Evolutionary conservation across 2,329 filamentous ascomycete species (phyloP).

Genomic region (Xylariaceae sp.): DNA sequence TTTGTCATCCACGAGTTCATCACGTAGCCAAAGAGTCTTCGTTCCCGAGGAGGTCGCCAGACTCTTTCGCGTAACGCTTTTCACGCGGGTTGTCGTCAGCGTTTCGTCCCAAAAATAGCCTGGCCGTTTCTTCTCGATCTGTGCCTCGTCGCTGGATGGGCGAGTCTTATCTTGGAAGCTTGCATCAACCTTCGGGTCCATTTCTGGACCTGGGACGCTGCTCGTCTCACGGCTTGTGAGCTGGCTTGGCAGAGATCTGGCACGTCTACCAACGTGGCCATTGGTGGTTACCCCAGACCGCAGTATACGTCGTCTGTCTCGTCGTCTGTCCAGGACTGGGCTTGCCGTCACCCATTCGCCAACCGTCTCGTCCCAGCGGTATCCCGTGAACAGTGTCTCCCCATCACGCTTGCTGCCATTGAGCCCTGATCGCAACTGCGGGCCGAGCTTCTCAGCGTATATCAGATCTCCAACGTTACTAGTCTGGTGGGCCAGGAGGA

Average conservation of each 20-base stretch:
- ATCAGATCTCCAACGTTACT: conserved; percentile 45
- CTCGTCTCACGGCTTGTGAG: conserved; percentile 9
- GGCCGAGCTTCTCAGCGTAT: conserved; percentile 40
- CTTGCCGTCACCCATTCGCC: conserved; percentile 48
- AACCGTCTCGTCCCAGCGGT: conserved; percentile 49
- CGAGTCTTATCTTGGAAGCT: background rate
- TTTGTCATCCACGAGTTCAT: conserved; percentile 7
- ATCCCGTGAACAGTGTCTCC: conserved; percentile 23
- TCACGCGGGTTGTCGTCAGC: conserved; percentile 3
- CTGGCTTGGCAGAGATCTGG: too few relatives aligned
- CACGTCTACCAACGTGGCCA: too few relatives aligned
- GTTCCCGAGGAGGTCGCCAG: background rate
- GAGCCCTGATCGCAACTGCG: conserved; percentile 1
- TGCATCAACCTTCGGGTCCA: conserved; percentile 3
- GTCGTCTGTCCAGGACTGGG: conserved; percentile 25
- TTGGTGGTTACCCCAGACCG: too few relatives aligned
- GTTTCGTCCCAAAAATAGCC: conserved; percentile 10
- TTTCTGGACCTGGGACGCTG: conserved; percentile 10
- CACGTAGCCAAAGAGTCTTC: background rate
- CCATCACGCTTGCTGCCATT: conserved; percentile 2
- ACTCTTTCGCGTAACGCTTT: background rate
- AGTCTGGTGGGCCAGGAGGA: conserved; percentile 44
- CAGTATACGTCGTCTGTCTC: conserved; percentile 15
- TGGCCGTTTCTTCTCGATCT: conserved; percentile 13
- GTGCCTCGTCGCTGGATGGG: too few relatives aligned